Base-by-base conservation (phyloP, 257 asterid species). In the Solanum infundibuliforme region DNA sequence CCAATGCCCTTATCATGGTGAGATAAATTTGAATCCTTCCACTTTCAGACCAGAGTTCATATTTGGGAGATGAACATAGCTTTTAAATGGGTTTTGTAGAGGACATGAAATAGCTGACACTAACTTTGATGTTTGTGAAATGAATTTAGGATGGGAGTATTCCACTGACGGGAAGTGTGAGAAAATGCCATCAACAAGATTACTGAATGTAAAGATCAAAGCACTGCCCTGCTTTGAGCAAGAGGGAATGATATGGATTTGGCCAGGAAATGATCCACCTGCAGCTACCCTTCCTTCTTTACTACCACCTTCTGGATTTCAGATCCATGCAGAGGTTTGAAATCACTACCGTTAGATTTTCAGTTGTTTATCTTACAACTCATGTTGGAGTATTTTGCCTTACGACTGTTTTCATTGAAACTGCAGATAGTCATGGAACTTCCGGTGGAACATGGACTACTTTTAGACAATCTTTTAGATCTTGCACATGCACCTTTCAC, bases 1-100 rank as follows among this genome's bases (percentile, higher is more conserved):
- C 86, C 98, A 91, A 79, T 96, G 98, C 89, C 98, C 99, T 89
- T 96, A 95, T 86, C 98, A 96, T 39, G 99, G 98, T 97, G 88
- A 93, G 96, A 20, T 74, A 74, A 79, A 16, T 79, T 43, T 41
- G 39, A 43, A 79, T 43, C 39, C 18, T 27, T 12, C 39, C 31
- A 74, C 14, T 43, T 16, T 13, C 34, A 69, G 87, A 20, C 31
- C 71, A 43, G 41, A 86, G 88, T 86, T 52, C 62, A 29, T 85
- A 25, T 39, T 85, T 27, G 35, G 41, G 29, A 65, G 60, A 29
- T 68, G 79, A 29, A 86, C 62, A 23, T 14, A 13, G 11, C 68
- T 29, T 68, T 65, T 35, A 84, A 65, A 84, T n/a, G 87, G 18
- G 81, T 62, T 32, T 72, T 32, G 13, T 32, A 31, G 43, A 72